Base-by-base conservation (phyloP, 1,284 basidiomycete species). In the Polyporus tsugae region DNA sequence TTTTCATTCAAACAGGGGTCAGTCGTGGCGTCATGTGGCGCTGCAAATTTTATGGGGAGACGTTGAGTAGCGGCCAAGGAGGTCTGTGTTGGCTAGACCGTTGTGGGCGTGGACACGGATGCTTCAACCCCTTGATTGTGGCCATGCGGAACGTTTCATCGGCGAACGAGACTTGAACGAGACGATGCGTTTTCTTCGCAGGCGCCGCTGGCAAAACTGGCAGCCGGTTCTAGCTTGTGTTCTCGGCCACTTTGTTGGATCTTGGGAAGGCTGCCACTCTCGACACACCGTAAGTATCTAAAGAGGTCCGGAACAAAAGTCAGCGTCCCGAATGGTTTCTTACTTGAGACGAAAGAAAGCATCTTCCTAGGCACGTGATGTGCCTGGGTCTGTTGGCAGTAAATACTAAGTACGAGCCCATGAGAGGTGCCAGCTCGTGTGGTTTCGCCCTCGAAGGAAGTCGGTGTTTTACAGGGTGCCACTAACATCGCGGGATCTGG, bases 21-120 rank as follows among this genome's bases (percentile, higher is more conserved):
- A 25, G 46, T 60, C 36, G 46, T 42, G 36, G 33, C 36, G 52
- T 63, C 38, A 55, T 25, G 36, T 57, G 62, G 58, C 46, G 44
- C 58, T 38, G 58, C 58, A 59, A 59, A 59, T 36, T 57, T 59
- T 59, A 25, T 59, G 35, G 36, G 58, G 17, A 58, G 53, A 36
- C 38, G 22, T 38, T 39, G 38, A 59, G 36, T 29, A 29, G 29
- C 29, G 29, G 29, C 29, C 29, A 29, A 29, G 25, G 49, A 25
- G 6, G 22, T 52, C 7, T 6, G n/a, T 22, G 11, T 10, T 7
- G 53, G n/a, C 58, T 25, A 41, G 58, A 25, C 58, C n/a, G 15
- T 22, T 39, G 38, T 39, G n/a, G 22, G 6, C 13, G 38, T 59
- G 22, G 22, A 25, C n/a, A 41, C 5, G 36, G 41, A 38, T 25